A percentile compares a stretch with the other conserved stretches of the same genome.
These are phyloP conservation scores for Narthecium ossifragum DNA, from an alignment of 106 monocot genomes.

Conservation along the genomic window DNA sequence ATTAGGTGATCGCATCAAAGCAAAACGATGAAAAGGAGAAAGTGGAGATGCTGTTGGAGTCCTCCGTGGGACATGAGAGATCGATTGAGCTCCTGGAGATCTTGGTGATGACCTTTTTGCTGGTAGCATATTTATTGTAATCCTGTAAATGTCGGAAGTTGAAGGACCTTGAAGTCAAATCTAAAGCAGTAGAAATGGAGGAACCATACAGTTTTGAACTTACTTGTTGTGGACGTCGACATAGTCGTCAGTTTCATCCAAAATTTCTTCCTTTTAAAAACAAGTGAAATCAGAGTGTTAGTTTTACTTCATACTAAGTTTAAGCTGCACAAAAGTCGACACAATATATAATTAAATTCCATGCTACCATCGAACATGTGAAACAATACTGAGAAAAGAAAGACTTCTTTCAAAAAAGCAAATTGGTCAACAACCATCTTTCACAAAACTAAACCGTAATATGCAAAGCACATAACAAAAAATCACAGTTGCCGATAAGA, in stretches of 20 bases:
- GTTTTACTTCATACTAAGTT: background rate
- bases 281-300: background rate
- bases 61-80: slow-evolving; percentile 22
- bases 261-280: slow-evolving; percentile 46
- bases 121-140: slow-evolving; percentile 51
- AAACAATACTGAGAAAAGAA: too few species aligned
- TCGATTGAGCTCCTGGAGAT: slow-evolving; percentile 18
- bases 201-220: slow-evolving; percentile 6
- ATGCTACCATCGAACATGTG: too few species aligned
- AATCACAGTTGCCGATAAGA: too few species aligned
- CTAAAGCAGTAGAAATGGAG: background rate
- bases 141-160: slow-evolving; percentile 16
- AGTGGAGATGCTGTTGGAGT: slow-evolving; percentile 33
- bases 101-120: slow-evolving; percentile 24
- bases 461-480: too few species aligned
- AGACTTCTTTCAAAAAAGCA: too few species aligned
- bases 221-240: slow-evolving; percentile 59
- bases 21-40: slow-evolving; percentile 24
- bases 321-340: too few species aligned
- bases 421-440: too few species aligned
- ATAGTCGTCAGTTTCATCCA: slow-evolving; percentile 54
- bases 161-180: background rate
- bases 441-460: too few species aligned
- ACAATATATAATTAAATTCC: too few species aligned
- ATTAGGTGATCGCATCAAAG: slow-evolving; percentile 13